phyloP scores from a whole-genome alignment of 257 asterid species.

The Solanum okadae region DNA sequence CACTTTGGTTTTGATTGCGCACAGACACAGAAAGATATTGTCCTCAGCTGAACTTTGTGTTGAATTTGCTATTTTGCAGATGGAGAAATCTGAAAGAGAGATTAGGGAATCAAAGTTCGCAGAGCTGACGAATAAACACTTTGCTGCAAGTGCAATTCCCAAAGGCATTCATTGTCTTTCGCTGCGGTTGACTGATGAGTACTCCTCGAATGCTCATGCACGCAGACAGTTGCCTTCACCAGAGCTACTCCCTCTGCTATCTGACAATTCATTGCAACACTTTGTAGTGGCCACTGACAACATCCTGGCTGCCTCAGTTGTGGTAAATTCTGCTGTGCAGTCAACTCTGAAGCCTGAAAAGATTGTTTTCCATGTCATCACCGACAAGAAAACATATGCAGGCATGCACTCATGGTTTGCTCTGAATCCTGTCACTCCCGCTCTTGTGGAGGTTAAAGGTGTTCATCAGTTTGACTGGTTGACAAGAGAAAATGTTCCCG shows the following conservation, averaged over 20 bases:
- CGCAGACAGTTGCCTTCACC: slow-evolving; percentile 95
- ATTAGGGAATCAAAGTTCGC: slow-evolving; percentile 73
- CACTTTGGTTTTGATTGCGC: neutral
- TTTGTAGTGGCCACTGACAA: slow-evolving; percentile 90
- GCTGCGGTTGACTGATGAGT: slow-evolving; percentile 84
- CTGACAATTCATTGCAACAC: slow-evolving; percentile 77
- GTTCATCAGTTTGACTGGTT: slow-evolving; percentile 98
- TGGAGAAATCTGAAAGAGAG: slow-evolving; percentile 69
- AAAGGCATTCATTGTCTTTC: slow-evolving; percentile 88
- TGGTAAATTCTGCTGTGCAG: slow-evolving; percentile 76
- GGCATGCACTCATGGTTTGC: slow-evolving; percentile 99
- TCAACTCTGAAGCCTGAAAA: slow-evolving; percentile 70
- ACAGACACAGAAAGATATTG: neutral
- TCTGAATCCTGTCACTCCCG: slow-evolving; percentile 70
- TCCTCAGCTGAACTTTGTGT: neutral
- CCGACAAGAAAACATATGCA: slow-evolving; percentile 96
- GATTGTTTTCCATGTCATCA: slow-evolving; percentile 90
- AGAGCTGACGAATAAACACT: slow-evolving; percentile 80
- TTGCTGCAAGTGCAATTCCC: slow-evolving; percentile 95
- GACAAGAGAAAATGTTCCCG: slow-evolving; percentile 92
- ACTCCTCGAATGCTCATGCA: slow-evolving; percentile 94
- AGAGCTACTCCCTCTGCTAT: slow-evolving; percentile 78
- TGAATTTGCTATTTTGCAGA: slow-evolving; percentile 26
- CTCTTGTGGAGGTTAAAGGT: slow-evolving; percentile 89
- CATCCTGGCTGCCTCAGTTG: slow-evolving; percentile 95